Evolutionary conservation across 75 land plant species (phyloP).

Genomic region (Cupressus sempervirens): DNA sequence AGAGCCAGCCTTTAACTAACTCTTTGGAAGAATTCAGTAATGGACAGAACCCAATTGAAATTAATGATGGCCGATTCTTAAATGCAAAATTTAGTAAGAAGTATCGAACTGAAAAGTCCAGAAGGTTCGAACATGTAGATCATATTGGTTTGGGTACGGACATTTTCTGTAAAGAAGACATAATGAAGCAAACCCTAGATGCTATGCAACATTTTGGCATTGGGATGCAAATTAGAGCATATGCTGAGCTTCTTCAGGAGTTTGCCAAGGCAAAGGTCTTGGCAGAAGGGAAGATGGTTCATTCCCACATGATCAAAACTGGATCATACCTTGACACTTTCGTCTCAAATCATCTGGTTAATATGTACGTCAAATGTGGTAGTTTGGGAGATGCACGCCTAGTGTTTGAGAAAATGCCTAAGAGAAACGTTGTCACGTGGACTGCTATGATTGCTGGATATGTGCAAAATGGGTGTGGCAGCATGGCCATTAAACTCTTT

Average conservation of each 20-base stretch:
- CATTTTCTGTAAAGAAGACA: neutral
- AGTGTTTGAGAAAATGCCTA: conserved; percentile 49
- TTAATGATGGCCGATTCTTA: neutral
- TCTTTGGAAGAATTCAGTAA: neutral
- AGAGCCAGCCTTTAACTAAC: neutral
- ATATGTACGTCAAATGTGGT: conserved; percentile 45
- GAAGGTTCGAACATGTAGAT: neutral
- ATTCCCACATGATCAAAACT: conserved; percentile 23
- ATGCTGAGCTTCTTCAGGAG: neutral
- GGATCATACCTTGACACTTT: conserved; percentile 27
- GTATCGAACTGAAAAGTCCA: neutral
- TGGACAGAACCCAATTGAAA: neutral
- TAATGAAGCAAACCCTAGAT: neutral
- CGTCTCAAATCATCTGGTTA: conserved; percentile 42
- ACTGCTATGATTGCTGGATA: conserved; percentile 46
- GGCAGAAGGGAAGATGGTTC: conserved; percentile 27
- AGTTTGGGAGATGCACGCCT: conserved; percentile 18
- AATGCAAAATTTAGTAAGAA: neutral
- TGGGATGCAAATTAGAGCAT: neutral
- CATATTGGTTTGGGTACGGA: neutral
- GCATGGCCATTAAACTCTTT: conserved; percentile 28
- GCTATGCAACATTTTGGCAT: neutral
- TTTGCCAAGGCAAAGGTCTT: conserved; percentile 14
- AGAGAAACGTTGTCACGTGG: conserved; percentile 46
- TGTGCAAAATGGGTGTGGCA: conserved; percentile 38